These are phyloP conservation scores for Cokeromyces recurvatus DNA, from an alignment of 371 early-diverging fungal genomes.

Conservation along the genomic window DNA sequence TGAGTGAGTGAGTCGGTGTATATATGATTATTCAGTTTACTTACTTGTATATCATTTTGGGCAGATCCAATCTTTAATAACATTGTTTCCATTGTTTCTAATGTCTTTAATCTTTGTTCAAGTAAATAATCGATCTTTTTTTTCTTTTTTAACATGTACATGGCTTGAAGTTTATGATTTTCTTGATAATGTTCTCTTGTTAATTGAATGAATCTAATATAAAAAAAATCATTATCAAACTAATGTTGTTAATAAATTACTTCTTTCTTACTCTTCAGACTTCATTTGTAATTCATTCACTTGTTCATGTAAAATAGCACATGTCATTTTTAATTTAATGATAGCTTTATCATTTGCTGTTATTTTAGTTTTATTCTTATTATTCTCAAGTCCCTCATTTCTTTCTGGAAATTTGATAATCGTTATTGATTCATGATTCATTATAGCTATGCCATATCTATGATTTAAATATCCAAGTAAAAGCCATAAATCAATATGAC, in stretches of 20 bases:
- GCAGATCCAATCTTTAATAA: slow-evolving; percentile 48
- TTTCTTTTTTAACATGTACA: slow-evolving; percentile 41
- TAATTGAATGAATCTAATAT: slow-evolving; percentile 16
- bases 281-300: slow-evolving; percentile 41
- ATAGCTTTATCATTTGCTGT: slow-evolving; percentile 46
- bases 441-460: slow-evolving; percentile 25
- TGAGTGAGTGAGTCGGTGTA: neutral
- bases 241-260: too few relatives aligned
- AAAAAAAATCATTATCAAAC: too few relatives aligned
- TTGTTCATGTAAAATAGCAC: slow-evolving; percentile 38
- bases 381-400: too few relatives aligned
- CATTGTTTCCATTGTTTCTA: slow-evolving; percentile 53
- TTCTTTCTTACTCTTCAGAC: slow-evolving; percentile 21
- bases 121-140: slow-evolving; percentile 34
- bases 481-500: slow-evolving; percentile 28
- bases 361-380: slow-evolving; percentile 18
- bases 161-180: slow-evolving; percentile 28
- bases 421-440: slow-evolving; percentile 15
- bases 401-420: slow-evolving; percentile 28
- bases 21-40: neutral
- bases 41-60: slow-evolving; percentile 45
- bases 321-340: slow-evolving; percentile 37
- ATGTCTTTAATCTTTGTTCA: slow-evolving; percentile 35
- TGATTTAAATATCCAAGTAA: slow-evolving; percentile 26
- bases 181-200: slow-evolving; percentile 20